These are phyloP conservation scores for Gynochthodes officinalis DNA, from an alignment of 257 asterid species.

Conservation along the genomic window DNA sequence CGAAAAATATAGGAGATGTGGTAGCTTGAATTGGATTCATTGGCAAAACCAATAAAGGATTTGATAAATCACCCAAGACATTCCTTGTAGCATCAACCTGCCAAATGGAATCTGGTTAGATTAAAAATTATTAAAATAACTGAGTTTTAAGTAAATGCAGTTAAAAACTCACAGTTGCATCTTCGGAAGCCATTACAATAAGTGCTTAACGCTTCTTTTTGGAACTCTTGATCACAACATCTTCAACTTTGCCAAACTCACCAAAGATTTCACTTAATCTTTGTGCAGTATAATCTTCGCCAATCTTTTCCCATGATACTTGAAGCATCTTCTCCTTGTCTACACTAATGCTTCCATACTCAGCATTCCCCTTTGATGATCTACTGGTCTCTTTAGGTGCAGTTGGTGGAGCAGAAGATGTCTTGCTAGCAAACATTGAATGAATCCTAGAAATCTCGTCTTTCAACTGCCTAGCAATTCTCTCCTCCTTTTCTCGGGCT, in stretches of 20 bases:
- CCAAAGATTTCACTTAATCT: slow-evolving; percentile 59
- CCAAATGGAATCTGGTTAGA: slow-evolving; percentile 1
- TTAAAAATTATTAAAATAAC: background rate
- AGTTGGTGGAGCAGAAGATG: slow-evolving; percentile 29
- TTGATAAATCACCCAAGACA: slow-evolving; percentile 68
- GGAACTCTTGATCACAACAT: slow-evolving; percentile 67
- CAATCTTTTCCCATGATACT: slow-evolving; percentile 84
- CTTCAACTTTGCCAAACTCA: slow-evolving; percentile 75
- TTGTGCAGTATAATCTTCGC: slow-evolving; percentile 64
- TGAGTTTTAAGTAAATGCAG: background rate
- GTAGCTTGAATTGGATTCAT: slow-evolving; percentile 55
- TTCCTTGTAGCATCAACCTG: slow-evolving; percentile 59
- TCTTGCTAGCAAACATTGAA: slow-evolving; percentile 43
- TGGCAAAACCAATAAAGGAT: slow-evolving; percentile 77
- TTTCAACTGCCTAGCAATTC: slow-evolving; percentile 46
- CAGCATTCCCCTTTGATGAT: slow-evolving; percentile 22
- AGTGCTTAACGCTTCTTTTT: slow-evolving; percentile 88
- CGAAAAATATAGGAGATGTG: slow-evolving; percentile 35
- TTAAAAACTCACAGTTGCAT: slow-evolving; percentile 49
- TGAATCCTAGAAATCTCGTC: slow-evolving; percentile 66
- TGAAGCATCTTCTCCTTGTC: slow-evolving; percentile 76
- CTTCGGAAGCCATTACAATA: slow-evolving; percentile 78
- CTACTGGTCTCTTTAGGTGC: slow-evolving; percentile 29
- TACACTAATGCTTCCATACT: slow-evolving; percentile 33
- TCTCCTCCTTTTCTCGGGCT: slow-evolving; percentile 63